Percentiles rank a stretch among this genome's conserved stretches.
Evolutionary conservation across 352 stramenopile species (phyloP).

Genomic region (Phytophthora capsici): DNA sequence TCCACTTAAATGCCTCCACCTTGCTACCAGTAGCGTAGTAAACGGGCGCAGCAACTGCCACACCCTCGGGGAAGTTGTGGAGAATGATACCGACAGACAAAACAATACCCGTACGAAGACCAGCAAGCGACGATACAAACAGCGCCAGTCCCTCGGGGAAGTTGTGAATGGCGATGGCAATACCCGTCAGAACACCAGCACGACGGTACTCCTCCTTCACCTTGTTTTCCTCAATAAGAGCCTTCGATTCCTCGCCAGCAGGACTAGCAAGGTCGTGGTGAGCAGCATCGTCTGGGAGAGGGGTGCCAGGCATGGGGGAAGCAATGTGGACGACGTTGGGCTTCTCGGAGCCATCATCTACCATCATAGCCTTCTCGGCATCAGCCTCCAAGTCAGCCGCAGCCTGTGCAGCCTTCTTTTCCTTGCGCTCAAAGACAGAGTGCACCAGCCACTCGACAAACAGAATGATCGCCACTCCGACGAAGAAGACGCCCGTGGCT

Average conservation of each 20-base stretch:
- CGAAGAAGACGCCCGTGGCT: conserved; percentile 59
- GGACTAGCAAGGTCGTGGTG: conserved; percentile 37
- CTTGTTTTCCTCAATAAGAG: conserved; percentile 27
- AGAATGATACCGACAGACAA: conserved; percentile 96
- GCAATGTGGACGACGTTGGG: conserved; percentile 30
- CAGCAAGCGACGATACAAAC: conserved; percentile 93
- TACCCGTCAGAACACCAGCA: conserved; percentile 92
- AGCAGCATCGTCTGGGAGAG: conserved; percentile 22
- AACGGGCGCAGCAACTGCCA: conserved; percentile 96
- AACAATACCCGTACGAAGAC: conserved; percentile 89
- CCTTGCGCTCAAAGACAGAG: conserved; percentile 41
- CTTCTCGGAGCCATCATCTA: conserved; percentile 23
- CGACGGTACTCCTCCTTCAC: conserved; percentile 64
- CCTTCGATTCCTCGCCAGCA: conserved; percentile 13
- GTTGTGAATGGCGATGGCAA: conserved; percentile 97
- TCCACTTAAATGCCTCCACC: conserved; percentile 93
- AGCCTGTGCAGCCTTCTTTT: conserved; percentile 13
- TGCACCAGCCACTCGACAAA: conserved; percentile 74
- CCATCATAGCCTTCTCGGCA: conserved; percentile 20
- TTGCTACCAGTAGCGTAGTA: conserved; percentile 97
- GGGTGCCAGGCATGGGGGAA: conserved; percentile 34
- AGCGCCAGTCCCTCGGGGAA: conserved; percentile 97
- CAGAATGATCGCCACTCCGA: conserved; percentile 66
- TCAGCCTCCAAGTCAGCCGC: conserved; percentile 21
- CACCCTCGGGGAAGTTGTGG: conserved; percentile 97